phyloP scores from a whole-genome alignment of 2,329 filamentous ascomycete genomes.

The Diaporthe vexans region DNA sequence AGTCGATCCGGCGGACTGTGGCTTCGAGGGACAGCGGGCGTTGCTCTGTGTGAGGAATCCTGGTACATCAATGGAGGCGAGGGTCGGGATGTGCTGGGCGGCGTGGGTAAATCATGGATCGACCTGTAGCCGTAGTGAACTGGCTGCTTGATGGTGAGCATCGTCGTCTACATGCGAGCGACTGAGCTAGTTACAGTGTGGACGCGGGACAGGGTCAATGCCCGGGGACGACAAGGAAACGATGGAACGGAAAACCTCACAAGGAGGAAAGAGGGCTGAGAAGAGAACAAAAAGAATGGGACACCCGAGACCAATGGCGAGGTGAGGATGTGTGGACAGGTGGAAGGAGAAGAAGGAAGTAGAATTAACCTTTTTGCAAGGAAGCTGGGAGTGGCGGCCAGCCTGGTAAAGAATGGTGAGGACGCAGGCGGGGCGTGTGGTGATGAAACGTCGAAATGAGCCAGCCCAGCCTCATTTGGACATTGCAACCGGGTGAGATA shows the following conservation, averaged over 20 bases:
- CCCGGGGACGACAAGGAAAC: conserved; percentile 25
- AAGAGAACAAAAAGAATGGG: conserved; percentile 38
- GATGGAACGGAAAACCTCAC: conserved; percentile 31
- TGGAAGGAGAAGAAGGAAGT: conserved; percentile 46
- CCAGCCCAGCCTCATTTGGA: conserved; percentile 62
- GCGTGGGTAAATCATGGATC: conserved; percentile 74
- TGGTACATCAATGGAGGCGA: conserved; percentile 67
- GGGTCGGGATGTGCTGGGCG: conserved; percentile 67
- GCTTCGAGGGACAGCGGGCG: conserved; percentile 56
- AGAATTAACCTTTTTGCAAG: conserved; percentile 54
- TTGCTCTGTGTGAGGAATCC: conserved; percentile 60
- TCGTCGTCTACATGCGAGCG: conserved; percentile 57
- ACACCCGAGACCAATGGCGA: conserved; percentile 33
- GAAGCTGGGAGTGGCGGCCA: conserved; percentile 64
- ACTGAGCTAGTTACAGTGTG: conserved; percentile 35
- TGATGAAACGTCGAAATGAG: conserved; percentile 58
- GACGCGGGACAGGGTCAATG: conserved; percentile 37
- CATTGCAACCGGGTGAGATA: conserved; percentile 53
- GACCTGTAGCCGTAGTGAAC: conserved; percentile 70
- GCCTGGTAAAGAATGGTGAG: conserved; percentile 56
- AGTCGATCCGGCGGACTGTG: conserved; percentile 64
- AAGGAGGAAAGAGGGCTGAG: conserved; percentile 38
- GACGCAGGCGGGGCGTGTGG: conserved; percentile 58
- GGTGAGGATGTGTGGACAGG: conserved; percentile 34
- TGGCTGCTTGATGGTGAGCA: conserved; percentile 74